Percentiles rank a stretch among this genome's conserved stretches.
Conservation (phyloP, 345 rosid species). For the Gossypium arboreum region DNA sequence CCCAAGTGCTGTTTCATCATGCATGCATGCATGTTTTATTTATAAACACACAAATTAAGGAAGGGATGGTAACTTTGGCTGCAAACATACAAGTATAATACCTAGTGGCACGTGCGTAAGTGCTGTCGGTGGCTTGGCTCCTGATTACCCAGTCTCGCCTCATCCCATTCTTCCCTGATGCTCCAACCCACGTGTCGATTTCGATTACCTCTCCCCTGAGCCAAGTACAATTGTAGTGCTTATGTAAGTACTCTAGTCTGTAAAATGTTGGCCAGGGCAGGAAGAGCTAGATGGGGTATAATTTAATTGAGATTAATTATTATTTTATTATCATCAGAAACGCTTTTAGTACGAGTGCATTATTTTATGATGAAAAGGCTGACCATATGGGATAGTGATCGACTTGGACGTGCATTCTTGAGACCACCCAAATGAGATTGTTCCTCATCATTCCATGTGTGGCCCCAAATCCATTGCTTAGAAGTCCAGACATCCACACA, state of each 20-base stretch:
- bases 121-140: conserved; percentile 57
- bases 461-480: conserved; percentile 69
- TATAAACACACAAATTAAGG: neutral
- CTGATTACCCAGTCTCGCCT: conserved; percentile 62
- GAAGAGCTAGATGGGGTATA: no score
- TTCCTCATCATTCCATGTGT: conserved; percentile 66
- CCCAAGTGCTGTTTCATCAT: conserved; percentile 53
- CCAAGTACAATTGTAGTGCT: neutral
- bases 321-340: no score
- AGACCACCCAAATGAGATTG: conserved; percentile 73
- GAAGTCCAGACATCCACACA: conserved; percentile 78
- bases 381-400: conserved; percentile 67
- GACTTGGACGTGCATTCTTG: conserved; percentile 57
- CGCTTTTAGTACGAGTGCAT: neutral
- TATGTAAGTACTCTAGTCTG: neutral
- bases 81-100: neutral
- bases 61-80: neutral
- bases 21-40: neutral
- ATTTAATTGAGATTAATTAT: no score
- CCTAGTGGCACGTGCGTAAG: conserved; percentile 62
- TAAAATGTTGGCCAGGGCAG: neutral
- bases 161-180: conserved; percentile 74
- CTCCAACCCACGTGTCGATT: conserved; percentile 71
- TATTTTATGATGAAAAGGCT: neutral
- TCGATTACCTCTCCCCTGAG: conserved; percentile 68